Percentiles rank a stretch among this genome's conserved stretches.
Evolutionary conservation across 2,329 filamentous ascomycete species (phyloP).

Genomic region (Fusarium neocosmosporiellum): DNA sequence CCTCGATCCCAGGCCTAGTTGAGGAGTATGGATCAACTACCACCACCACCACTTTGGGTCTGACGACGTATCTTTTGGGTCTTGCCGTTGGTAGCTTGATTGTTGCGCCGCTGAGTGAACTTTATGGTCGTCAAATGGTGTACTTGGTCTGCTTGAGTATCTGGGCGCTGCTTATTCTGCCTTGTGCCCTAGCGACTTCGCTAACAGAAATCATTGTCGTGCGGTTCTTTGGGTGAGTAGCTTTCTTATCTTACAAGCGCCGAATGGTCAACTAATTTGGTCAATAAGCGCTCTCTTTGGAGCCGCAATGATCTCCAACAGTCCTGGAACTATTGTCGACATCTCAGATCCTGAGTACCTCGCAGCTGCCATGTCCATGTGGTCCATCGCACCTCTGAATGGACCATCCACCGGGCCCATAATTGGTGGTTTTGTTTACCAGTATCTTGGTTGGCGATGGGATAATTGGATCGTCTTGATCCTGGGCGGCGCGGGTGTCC

Average conservation of each 20-base stretch:
- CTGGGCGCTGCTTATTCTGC: conserved; percentile 77
- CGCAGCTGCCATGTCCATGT: conserved; percentile 85
- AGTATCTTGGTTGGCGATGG: conserved; percentile 89
- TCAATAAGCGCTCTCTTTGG: conserved; percentile 60
- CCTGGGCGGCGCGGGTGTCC: conserved; percentile 70
- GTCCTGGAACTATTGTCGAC: conserved; percentile 85
- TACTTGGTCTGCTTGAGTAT: conserved; percentile 73
- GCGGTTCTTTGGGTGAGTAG: conserved; percentile 75
- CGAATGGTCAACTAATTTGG: neutral
- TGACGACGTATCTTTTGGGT: conserved; percentile 83
- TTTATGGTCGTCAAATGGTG: conserved; percentile 75
- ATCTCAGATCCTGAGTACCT: conserved; percentile 84
- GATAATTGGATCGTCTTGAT: conserved; percentile 85
- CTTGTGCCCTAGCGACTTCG: conserved; percentile 76
- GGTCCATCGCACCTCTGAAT: conserved; percentile 87
- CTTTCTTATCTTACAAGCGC: neutral
- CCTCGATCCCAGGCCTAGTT: conserved; percentile 75
- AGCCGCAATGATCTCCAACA: conserved; percentile 84
- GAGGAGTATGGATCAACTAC: conserved; percentile 70
- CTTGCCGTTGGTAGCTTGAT: conserved; percentile 78
- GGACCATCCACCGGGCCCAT: conserved; percentile 61
- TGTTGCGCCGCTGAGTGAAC: conserved; percentile 78
- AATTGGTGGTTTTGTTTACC: conserved; percentile 78
- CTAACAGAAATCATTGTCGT: conserved; percentile 76
- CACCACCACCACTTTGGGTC: conserved; percentile 76